Evolutionary conservation across 1,284 basidiomycete genomes (phyloP), one percentile per base, ranked within the genome.

Genomic region (Trametes versicolor): DNA sequence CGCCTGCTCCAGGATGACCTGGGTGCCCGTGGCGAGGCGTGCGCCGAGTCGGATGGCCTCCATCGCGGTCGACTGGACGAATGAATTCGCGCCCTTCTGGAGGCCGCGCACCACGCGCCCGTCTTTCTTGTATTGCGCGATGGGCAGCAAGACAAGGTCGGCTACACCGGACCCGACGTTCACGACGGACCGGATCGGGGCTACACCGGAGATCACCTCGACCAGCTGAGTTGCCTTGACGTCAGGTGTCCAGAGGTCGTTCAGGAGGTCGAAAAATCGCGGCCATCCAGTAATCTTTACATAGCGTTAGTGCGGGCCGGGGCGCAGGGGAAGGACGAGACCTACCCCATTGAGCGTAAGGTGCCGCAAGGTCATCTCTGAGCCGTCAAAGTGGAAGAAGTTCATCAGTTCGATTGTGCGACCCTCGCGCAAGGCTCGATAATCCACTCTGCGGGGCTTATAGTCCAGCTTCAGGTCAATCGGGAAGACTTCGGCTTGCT

Each of bases 341-440:
- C 1, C 17, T 78, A 97, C 95, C 19, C 97, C 98, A 58, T 92
- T 89, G 27, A 99, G 77, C 17, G 94, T 96, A 65, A 99, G 91
- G 74, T 98, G 96, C 57, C 97, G 86, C 57, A 99, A 80, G 0
- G 96, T 97, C 95, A 99, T 99, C 78, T 98, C 97, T 2, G 97
- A 94, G 0, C 95, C 97, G 72, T 99, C 97, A 72, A 99, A 99
- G 78, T 99, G 97, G 90, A 99, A 99, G 77, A 99, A 99, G 77
- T 99, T 99, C 97, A 99, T 99, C 62, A 99, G 80, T 76, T 99
- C 98, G 66, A 98, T 97, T 0, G 96, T 96, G 75, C 87, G 89
- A 15, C 98, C 98, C 72, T 97, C 92, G 19, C 91, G 87, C 55
- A 99, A 81, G n/a, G 96, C 97, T 64, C 89, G 82, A 77, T 98